Evolutionary conservation across 2,329 filamentous ascomycete species (phyloP), one percentile per base, ranked within the genome.

Genomic region (Trichophyton schoenleinii): DNA sequence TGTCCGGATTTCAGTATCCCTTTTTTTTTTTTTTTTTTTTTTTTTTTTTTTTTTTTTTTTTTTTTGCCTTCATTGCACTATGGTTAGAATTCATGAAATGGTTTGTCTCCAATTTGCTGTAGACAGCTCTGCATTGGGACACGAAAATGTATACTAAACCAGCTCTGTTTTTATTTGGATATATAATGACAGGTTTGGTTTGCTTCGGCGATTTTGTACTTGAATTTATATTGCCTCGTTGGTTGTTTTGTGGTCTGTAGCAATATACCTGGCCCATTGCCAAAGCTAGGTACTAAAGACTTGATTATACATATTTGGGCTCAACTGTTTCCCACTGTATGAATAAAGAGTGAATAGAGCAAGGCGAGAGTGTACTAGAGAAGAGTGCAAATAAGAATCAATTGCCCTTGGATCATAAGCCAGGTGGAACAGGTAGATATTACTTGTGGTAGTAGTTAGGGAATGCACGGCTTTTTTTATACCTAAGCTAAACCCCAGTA

Each of bases 401-500:
- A 34, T n/a, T 9, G 22, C 7, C 13, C 46, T 25, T 49, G 25
- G 20, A 9, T 49, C 46, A 22, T 48, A 49, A 49, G 25, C 20
- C n/a, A 49, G 22, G 44, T 48, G 11, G 20, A 22, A 22, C 31
- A 25, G 20, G 46, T 49, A 15, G 34, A 13, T 4, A 38, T 38
- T 38, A 11, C 34, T 13, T 11, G 46, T 4, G 46, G 46, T 28
- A 5, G 3, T 25, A 49, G 13, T 18, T 9, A 13, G 28, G 22
- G 7, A 53, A 34, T n/a, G 20, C 9, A 9, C 15, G 3, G 13
- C 49, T 7, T 38, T 11, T 28, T 53, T 15, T 20, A n/a, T 55
- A 55, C 20, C 49, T 34, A 55, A 55, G 53, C 65, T 72, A 75
- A 67, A 78, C 64, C 72, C 83, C 70, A 71, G 68, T 80, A 28